Evolutionary conservation across 2,329 filamentous ascomycete species (phyloP), one percentile per base, ranked within the genome.

Genomic region (Ampelomyces quisqualis): DNA sequence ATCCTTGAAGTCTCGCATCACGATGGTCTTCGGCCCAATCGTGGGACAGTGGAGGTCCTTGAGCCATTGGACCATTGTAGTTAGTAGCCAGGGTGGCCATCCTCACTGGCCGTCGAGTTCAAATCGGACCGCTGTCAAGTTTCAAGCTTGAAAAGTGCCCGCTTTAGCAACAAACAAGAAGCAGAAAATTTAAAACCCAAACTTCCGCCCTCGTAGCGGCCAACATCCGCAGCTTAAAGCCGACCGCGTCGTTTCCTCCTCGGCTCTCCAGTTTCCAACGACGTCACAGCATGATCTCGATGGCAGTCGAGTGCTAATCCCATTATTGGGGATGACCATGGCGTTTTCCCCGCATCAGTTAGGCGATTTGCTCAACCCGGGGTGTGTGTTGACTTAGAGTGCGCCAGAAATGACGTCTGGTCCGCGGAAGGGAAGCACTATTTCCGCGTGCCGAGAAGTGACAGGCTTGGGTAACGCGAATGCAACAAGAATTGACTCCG

Each of bases 11-110:
- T 3, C 33, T 47, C 19, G 27, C 15, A 3, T 47, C 45, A 1
- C 42, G 49, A 15, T 41, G 31, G 6, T 47, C 39, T 11, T 51
- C 47, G 10, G 46, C 53, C 47, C 45, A 61, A 24, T 63, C 53
- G 14, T 46, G 47, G 7, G 53, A 51, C 3, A 53, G 53, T 11
- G 52, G 41, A 11, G 42, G 47, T 6, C 48, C 51, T 31, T 45
- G 43, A 10, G 49, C 45, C 40, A 53, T 50, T 10, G 54, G 49
- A 14, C 50, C 54, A n/a, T n/a, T n/a, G n/a, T n/a, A n/a, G n/a
- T n/a, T n/a, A n/a, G n/a, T n/a, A n/a, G n/a, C n/a, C n/a, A n/a
- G n/a, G n/a, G n/a, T n/a, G n/a, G n/a, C n/a, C n/a, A n/a, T n/a
- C n/a, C n/a, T n/a, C n/a, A n/a, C n/a, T n/a, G n/a, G n/a, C 22